Conservation (phyloP, 306 rosid genomes). For the Sicyos baderoa region DNA sequence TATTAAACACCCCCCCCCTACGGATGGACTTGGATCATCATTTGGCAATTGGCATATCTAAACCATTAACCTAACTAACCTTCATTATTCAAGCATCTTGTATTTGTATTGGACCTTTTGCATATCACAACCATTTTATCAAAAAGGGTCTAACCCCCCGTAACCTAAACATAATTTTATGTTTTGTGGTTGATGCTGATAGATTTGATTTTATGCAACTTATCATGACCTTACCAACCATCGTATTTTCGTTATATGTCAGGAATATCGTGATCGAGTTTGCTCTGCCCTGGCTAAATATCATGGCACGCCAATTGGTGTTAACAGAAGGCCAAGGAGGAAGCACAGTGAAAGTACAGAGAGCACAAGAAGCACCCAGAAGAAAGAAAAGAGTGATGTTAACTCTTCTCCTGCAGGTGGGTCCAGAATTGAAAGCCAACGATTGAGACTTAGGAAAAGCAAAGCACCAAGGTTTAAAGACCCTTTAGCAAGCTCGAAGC, state of each 20-base stretch:
- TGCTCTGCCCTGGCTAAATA: slow-evolving; percentile 58
- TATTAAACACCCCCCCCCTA: not conserved
- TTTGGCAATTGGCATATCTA: not conserved
- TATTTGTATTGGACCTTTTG: no score
- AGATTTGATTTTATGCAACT: not conserved
- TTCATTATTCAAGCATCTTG: not conserved
- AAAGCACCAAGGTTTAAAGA: slow-evolving; percentile 64
- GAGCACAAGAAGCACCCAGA: slow-evolving; percentile 30
- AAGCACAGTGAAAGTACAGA: slow-evolving; percentile 36
- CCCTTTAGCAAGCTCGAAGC: slow-evolving; percentile 76
- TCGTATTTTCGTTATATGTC: slow-evolving; percentile 15
- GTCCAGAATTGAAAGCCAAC: slow-evolving; percentile 26
- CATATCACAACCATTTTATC: no score
- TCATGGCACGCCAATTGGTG: slow-evolving; percentile 47
- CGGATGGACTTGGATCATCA: not conserved
- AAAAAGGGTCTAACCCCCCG: no score
- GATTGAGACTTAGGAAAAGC: slow-evolving; percentile 32
- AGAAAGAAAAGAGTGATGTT: slow-evolving; percentile 28
- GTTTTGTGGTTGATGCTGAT: slow-evolving; percentile 8
- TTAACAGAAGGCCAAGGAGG: slow-evolving; percentile 53
- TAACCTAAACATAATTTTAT: not conserved
- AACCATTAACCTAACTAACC: not conserved
- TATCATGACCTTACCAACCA: not conserved
- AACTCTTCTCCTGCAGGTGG: slow-evolving; percentile 22
- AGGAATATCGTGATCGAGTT: slow-evolving; percentile 78